These are phyloP conservation scores for Aspergillus leporis DNA, from an alignment of 495 filamentous ascomycete species.

Conservation along the genomic window DNA sequence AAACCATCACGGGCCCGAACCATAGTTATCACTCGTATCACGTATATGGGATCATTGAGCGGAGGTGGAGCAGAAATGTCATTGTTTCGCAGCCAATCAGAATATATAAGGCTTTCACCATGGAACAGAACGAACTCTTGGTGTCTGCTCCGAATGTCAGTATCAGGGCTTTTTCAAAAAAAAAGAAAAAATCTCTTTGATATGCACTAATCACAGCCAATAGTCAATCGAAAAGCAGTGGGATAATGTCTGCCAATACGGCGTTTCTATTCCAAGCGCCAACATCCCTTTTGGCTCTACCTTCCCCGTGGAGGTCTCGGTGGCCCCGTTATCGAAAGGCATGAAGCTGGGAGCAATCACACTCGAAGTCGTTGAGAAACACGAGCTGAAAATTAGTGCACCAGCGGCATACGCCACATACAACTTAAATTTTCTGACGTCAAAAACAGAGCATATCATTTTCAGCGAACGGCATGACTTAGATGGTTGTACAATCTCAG, in stretches of 20 bases:
- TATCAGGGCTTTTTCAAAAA: neutral
- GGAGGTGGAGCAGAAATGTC: slow-evolving; percentile 13
- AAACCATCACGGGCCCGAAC: slow-evolving; percentile 19
- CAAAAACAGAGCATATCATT: slow-evolving; percentile 13
- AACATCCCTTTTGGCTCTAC: slow-evolving; percentile 18
- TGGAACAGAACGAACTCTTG: neutral
- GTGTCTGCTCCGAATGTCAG: slow-evolving; percentile 4
- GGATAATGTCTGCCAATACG: slow-evolving; percentile 6
- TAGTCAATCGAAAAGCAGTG: slow-evolving; percentile 4
- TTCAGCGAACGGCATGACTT: slow-evolving; percentile 12
- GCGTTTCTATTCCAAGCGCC: slow-evolving; percentile 7
- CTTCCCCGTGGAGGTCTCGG: slow-evolving; percentile 14
- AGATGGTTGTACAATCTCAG: neutral
- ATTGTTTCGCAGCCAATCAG: slow-evolving; percentile 20
- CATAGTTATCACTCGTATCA: slow-evolving; percentile 27
- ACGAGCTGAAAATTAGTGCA: slow-evolving; percentile 12
- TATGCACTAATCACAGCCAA: neutral
- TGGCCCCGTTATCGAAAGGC: slow-evolving; percentile 15
- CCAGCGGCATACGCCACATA: slow-evolving; percentile 10
- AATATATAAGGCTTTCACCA: slow-evolving; percentile 3
- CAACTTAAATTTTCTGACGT: slow-evolving; percentile 11
- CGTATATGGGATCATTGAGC: slow-evolving; percentile 22
- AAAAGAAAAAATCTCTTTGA: too few species aligned
- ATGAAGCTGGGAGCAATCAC: slow-evolving; percentile 7
- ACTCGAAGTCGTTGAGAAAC: slow-evolving; percentile 12